These are phyloP conservation scores for Xenosphaeropsis pyriputrescens DNA, from an alignment of 2,329 filamentous ascomycete species.

Conservation along the genomic window DNA sequence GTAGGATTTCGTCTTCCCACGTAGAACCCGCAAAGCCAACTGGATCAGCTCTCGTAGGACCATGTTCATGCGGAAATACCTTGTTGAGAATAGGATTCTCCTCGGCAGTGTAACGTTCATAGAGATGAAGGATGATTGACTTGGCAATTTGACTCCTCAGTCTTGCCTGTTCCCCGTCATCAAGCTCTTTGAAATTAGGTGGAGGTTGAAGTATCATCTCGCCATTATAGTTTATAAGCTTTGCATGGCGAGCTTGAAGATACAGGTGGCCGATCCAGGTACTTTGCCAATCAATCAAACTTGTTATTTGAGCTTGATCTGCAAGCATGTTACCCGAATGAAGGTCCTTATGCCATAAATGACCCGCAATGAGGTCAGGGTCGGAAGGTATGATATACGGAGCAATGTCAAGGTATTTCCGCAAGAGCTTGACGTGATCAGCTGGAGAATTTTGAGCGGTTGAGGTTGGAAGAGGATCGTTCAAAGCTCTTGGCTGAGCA, in stretches of 20 bases:
- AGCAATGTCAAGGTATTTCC: conserved; percentile 17
- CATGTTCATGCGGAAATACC: conserved; percentile 6
- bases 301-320: conserved; percentile 18
- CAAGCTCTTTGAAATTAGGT: conserved; percentile 10
- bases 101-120: conserved; percentile 16
- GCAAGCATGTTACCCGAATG: conserved; percentile 24
- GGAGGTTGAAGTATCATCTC: conserved; percentile 15
- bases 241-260: conserved; percentile 12
- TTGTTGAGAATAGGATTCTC: conserved; percentile 13
- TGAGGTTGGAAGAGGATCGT: conserved; percentile 11
- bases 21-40: conserved; percentile 16
- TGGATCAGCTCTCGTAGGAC: conserved; percentile 7
- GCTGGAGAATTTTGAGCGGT: conserved; percentile 15
- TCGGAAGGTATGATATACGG: conserved; percentile 15
- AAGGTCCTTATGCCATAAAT: conserved; percentile 24
- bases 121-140: conserved; percentile 13
- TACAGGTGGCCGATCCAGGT: conserved; percentile 14
- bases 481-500: conserved; percentile 10
- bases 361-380: conserved; percentile 10
- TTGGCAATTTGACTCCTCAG: conserved; percentile 10
- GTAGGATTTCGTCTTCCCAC: conserved; percentile 18
- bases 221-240: conserved; percentile 16
- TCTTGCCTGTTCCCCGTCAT: conserved; percentile 12
- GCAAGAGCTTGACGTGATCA: conserved; percentile 18
- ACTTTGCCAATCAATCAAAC: conserved; percentile 28